Base-by-base conservation (phyloP, 2,329 filamentous ascomycete genomes). In the Fusarium mundagurra region DNA sequence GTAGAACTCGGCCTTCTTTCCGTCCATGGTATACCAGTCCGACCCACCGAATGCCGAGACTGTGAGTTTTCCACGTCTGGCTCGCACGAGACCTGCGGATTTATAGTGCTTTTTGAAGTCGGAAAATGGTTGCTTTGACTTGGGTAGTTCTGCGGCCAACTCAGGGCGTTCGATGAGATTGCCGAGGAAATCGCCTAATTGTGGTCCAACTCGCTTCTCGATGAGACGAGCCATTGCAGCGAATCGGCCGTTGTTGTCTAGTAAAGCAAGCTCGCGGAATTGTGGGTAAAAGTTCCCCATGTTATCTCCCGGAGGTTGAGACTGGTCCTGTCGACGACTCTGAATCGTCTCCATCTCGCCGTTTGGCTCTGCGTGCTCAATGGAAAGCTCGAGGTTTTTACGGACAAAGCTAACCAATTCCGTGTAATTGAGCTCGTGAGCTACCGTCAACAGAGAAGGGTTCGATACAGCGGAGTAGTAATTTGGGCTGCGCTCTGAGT, bases 41-140 rank as follows among this genome's bases (percentile, higher is more conserved):
- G 69, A 72, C 6, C 69, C 69, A n/a, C 69, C 69, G 27, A 71
- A 71, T 18, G 68, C 68, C 8, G 69, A 71, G 1, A 68, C 68
- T 3, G 69, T 71, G 31, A 71, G 24, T 5, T 72, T 71, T 59
- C 69, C 69, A 5, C 45, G 51, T 5, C 69, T 41, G 5, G 43
- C 58, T 13, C 67, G 65, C 9, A 69, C 57, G 17, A 69, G 65
- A 11, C 67, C 67, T 3, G 65, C 65, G 3, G 67, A 45, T 6
- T 27, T n/a, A 27, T 69, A 69, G 22, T 57, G 43, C 2, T 69
- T 69, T 5, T 31, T 51, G 13, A 69, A 69, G 14, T 69, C 58
- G 3, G 55, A 29, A 1, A 69, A 69, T 6, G 67, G 65, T 2
- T 69, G 44, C 12, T 69, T 31, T 22, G 58, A 3, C 10, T 45